A percentile compares a stretch with the other conserved stretches of the same genome.
phyloP scores from a whole-genome alignment of 352 stramenopile species.

The Pythium grandisporangium region DNA sequence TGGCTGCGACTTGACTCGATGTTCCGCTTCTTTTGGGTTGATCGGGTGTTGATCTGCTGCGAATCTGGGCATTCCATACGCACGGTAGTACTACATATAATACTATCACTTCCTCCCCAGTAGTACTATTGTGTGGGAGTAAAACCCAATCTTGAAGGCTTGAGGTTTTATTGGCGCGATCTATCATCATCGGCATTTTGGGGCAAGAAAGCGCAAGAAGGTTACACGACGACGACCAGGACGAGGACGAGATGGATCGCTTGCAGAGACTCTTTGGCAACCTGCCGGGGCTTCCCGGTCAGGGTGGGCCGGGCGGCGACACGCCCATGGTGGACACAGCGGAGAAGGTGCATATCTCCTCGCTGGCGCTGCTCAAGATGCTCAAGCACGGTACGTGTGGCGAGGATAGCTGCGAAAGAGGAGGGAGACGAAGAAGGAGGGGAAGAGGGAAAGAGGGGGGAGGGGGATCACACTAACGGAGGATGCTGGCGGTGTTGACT shows the following conservation, averaged over 20 bases:
- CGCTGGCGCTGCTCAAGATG: constrained; percentile 99
- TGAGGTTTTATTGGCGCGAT: constrained; percentile 17
- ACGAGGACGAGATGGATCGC: constrained; percentile 56
- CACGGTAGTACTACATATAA: too few species aligned
- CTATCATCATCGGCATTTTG: constrained; percentile 7
- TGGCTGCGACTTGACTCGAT: constrained; percentile 5
- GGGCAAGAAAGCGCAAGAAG: constrained; percentile 5
- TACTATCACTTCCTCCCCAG: background rate
- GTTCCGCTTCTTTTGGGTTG: background rate
- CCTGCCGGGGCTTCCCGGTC: constrained; percentile 60
- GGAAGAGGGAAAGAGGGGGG: too few species aligned
- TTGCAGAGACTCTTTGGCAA: constrained; percentile 83
- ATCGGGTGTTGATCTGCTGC: background rate
- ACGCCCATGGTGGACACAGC: constrained; percentile 93
- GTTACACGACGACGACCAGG: constrained; percentile 6
- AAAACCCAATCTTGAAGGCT: constrained; percentile 17
- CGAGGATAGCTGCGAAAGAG: too few species aligned
- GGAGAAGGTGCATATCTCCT: constrained; percentile 99
- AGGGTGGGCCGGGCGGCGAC: constrained; percentile 72
- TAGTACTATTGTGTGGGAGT: too few species aligned
- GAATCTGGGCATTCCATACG: too few species aligned
- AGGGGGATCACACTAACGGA: too few species aligned
- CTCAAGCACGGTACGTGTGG: constrained; percentile 92
- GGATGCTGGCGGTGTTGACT: constrained; percentile 1
- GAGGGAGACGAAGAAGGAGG: too few species aligned